Evolutionary conservation across 768 basidiomycete species (phyloP).

Genomic region (Erythrobasidium yunnanense): DNA sequence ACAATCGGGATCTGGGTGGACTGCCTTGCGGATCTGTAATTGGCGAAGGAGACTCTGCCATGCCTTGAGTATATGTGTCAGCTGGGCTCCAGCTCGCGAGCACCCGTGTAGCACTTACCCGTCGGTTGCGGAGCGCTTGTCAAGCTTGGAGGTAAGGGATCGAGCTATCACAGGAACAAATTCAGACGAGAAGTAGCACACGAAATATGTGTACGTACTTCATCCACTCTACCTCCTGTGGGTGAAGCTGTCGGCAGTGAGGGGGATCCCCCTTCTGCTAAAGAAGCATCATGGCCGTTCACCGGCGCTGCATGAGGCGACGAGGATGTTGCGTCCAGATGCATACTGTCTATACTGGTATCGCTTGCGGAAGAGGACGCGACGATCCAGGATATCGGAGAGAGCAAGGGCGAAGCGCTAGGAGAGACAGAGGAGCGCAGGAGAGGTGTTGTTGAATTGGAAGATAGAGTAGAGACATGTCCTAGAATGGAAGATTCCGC

Average conservation of each 20-base stretch:
- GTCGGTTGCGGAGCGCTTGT: slow-evolving; percentile 12
- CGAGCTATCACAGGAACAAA: not conserved
- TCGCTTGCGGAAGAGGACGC: slow-evolving; percentile 1
- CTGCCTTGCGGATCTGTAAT: slow-evolving; percentile 23
- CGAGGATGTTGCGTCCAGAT: not conserved
- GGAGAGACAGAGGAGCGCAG: slow-evolving; percentile 7
- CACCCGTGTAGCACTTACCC: not conserved
- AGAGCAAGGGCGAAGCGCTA: slow-evolving; percentile 32
- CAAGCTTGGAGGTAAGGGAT: slow-evolving; percentile 16
- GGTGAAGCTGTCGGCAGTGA: slow-evolving; percentile 29
- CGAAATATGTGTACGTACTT: slow-evolving; percentile 18
- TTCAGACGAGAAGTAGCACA: not conserved
- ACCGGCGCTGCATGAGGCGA: slow-evolving; percentile 10
- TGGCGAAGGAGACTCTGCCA: slow-evolving; percentile 14
- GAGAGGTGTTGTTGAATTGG: slow-evolving; percentile 3
- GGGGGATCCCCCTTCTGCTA: slow-evolving; percentile 1
- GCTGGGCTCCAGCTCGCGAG: not conserved
- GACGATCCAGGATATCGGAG: slow-evolving; percentile 35
- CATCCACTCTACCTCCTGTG: slow-evolving; percentile 36
- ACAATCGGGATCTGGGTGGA: not conserved
- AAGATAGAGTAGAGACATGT: slow-evolving; percentile 23
- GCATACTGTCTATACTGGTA: slow-evolving; percentile 15
- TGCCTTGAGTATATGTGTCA: not conserved
- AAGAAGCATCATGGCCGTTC: not conserved
- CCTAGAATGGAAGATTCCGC: slow-evolving; percentile 23